These are phyloP conservation scores for Isochrysis galbana DNA, from an alignment of 78 protist species.

Conservation along the genomic window DNA sequence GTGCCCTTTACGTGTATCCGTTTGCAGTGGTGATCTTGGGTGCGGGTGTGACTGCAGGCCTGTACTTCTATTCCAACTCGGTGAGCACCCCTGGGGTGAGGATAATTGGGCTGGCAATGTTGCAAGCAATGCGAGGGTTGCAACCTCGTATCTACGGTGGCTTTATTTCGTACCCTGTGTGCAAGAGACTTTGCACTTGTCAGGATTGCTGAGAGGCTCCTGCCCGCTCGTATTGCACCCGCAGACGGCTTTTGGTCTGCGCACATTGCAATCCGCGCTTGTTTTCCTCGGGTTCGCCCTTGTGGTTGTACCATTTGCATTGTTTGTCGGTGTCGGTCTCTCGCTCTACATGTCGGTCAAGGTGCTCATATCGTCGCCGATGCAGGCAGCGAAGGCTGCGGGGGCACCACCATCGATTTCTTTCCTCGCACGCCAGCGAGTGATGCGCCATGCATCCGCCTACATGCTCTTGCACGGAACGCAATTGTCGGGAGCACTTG, in stretches of 20 bases:
- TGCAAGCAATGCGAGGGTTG: too few species aligned
- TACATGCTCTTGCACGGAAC: background rate
- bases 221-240: too few species aligned
- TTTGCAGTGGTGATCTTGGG: background rate
- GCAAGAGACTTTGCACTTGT: too few species aligned
- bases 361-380: background rate
- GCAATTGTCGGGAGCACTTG: background rate
- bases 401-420: background rate
- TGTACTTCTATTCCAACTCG: too few species aligned
- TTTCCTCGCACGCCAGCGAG: slow-evolving; percentile 9
- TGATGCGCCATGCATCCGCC: background rate
- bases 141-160: too few species aligned
- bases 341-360: background rate
- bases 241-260: too few species aligned
- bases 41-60: background rate
- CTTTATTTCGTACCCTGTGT: too few species aligned
- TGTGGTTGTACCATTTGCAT: background rate
- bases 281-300: background rate
- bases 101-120: too few species aligned
- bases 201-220: too few species aligned
- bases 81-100: background rate
- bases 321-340: background rate
- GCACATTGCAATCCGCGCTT: background rate
- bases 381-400: background rate
- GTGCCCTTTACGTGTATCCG: background rate